Percentiles rank a stretch among this genome's conserved stretches.
phyloP scores from a whole-genome alignment of 495 filamentous ascomycete species.

The Aspergillus incahuasiensis region DNA sequence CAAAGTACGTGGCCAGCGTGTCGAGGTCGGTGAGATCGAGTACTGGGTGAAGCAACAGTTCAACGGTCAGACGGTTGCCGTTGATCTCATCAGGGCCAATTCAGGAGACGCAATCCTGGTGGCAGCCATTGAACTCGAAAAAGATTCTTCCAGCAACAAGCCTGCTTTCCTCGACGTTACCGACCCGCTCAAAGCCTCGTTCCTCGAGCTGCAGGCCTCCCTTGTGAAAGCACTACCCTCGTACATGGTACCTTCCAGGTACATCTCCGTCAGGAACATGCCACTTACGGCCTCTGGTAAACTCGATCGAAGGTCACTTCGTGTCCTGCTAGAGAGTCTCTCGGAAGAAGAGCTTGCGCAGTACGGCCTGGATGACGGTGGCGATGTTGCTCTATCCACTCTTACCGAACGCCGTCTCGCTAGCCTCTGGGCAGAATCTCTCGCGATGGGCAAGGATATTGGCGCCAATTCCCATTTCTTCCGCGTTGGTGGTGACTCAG shows the following conservation, averaged over 20 bases:
- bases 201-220: neutral
- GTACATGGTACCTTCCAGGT: constrained; percentile 47
- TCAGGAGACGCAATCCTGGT: neutral
- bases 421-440: constrained; percentile 31
- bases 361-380: neutral
- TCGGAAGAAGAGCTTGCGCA: constrained; percentile 10
- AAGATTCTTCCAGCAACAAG: neutral
- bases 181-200: neutral
- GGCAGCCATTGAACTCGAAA: constrained; percentile 1
- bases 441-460: constrained; percentile 28
- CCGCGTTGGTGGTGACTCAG: constrained; percentile 19
- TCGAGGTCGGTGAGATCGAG: constrained; percentile 40
- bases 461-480: constrained; percentile 50
- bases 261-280: constrained; percentile 31
- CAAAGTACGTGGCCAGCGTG: constrained; percentile 42
- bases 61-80: constrained; percentile 6
- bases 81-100: neutral
- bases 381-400: neutral
- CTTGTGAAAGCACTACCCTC: constrained; percentile 16
- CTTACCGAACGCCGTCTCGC: neutral
- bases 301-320: constrained; percentile 29
- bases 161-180: neutral
- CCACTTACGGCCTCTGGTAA: constrained; percentile 43
- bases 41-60: constrained; percentile 16
- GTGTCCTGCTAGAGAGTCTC: constrained; percentile 12